Conservation (phyloP, 108 stramenopile species). For the Nannochloropsis oceanica region DNA sequence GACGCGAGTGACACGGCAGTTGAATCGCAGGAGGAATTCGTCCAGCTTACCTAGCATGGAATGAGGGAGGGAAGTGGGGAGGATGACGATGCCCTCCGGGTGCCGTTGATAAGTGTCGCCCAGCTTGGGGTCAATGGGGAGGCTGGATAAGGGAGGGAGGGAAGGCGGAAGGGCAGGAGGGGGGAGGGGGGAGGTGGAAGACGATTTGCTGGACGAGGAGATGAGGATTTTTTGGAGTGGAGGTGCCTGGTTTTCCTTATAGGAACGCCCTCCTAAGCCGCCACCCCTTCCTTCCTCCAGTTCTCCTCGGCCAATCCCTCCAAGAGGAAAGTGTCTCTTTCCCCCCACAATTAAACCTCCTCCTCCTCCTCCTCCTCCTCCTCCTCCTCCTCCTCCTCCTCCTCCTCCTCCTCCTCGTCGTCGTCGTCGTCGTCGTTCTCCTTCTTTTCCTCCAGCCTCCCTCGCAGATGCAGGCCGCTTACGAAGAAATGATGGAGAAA, state of each 20-base stretch:
- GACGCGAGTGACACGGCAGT: neutral
- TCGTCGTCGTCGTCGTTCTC: neutral
- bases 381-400: neutral
- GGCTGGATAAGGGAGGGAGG: neutral
- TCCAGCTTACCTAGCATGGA: neutral
- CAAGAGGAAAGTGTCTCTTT: too few species aligned
- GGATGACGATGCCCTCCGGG: neutral
- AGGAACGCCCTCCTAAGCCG: too few species aligned
- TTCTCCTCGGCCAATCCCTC: too few species aligned
- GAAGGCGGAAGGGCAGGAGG: neutral
- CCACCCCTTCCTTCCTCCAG: too few species aligned
- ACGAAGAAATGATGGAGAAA: neutral
- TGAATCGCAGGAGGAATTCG: neutral
- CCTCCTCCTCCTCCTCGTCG: neutral
- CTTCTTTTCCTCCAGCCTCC: conserved; percentile 3
- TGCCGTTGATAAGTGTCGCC: neutral
- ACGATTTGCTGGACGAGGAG: neutral
- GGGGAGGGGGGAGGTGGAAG: neutral
- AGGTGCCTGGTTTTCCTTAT: too few species aligned
- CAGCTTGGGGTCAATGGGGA: neutral
- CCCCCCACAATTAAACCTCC: neutral
- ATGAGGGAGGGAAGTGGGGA: neutral
- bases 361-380: neutral
- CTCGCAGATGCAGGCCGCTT: neutral
- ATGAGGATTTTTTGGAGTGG: too few species aligned